phyloP scores from a whole-genome alignment of 495 filamentous ascomycete species.

The Aspergillus sparsus region DNA sequence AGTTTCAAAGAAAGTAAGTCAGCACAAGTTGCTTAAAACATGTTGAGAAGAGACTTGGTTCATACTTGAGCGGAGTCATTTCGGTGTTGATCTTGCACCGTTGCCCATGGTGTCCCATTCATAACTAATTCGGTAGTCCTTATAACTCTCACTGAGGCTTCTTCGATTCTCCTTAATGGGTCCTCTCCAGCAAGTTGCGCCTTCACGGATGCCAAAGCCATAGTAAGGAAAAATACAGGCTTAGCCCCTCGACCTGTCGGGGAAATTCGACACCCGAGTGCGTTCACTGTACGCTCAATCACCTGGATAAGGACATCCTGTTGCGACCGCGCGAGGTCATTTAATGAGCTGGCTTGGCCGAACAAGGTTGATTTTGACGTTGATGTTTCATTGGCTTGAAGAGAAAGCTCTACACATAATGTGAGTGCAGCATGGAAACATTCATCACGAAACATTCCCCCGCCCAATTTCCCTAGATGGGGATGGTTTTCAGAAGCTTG shows the following conservation, averaged over 20 bases:
- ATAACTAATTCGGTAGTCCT: constrained; percentile 31
- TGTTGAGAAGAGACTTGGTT: not conserved
- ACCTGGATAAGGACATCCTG: constrained; percentile 40
- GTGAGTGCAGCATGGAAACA: constrained; percentile 42
- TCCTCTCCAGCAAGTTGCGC: constrained; percentile 42
- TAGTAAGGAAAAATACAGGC: constrained; percentile 37
- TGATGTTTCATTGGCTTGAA: constrained; percentile 34
- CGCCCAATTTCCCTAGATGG: constrained; percentile 37
- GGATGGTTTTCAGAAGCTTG: constrained; percentile 25
- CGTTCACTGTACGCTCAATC: constrained; percentile 36
- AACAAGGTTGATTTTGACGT: constrained; percentile 3
- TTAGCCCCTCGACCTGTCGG: constrained; percentile 37
- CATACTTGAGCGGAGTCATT: constrained; percentile 7
- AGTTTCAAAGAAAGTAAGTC: not conserved
- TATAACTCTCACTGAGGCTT: constrained; percentile 28
- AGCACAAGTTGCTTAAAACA: not conserved
- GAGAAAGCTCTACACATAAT: constrained; percentile 40
- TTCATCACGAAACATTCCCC: constrained; percentile 44
- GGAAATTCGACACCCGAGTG: constrained; percentile 35
- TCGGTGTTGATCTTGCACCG: constrained; percentile 27
- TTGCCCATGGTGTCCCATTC: constrained; percentile 28
- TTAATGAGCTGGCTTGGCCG: constrained; percentile 27
- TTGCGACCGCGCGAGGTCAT: constrained; percentile 42
- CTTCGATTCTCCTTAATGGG: constrained; percentile 31
- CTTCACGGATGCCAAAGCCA: constrained; percentile 39